A percentile compares a stretch with the other conserved stretches of the same genome.
Evolutionary conservation across 2,329 filamentous ascomycete genomes (phyloP).

Genomic region (Grosmannia clavigera): DNA sequence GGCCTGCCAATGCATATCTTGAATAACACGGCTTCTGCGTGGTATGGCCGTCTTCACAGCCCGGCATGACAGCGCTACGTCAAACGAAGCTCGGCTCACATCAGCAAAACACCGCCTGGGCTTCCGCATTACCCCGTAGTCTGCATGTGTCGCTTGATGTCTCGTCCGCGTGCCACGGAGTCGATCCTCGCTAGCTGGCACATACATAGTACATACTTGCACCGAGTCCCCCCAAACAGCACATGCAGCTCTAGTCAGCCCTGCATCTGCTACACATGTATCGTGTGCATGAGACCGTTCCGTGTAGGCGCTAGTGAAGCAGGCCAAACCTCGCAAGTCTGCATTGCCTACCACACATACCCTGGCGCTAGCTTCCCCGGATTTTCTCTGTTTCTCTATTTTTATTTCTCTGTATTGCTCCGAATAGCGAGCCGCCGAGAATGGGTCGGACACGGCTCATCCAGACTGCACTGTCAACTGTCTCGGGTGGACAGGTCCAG

Average conservation of each 20-base stretch:
- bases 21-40: neutral
- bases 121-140: neutral
- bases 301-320: neutral
- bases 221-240: neutral
- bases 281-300: neutral
- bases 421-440: neutral
- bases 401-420: neutral
- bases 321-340: neutral
- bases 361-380: neutral
- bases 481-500: no score
- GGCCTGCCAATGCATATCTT: neutral
- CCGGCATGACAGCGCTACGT: neutral
- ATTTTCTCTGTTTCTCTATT: slow-evolving; percentile 1
- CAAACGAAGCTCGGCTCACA: neutral
- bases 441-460: neutral
- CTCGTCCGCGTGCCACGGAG: no score
- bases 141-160: neutral
- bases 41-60: neutral
- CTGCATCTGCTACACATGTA: neutral
- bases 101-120: neutral
- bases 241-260: neutral
- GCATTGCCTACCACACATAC: neutral
- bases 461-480: no score
- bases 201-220: neutral
- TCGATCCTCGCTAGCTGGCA: no score